Conservation (phyloP, 1,139 yeast species). For the Pneumocystis canis region DNA sequence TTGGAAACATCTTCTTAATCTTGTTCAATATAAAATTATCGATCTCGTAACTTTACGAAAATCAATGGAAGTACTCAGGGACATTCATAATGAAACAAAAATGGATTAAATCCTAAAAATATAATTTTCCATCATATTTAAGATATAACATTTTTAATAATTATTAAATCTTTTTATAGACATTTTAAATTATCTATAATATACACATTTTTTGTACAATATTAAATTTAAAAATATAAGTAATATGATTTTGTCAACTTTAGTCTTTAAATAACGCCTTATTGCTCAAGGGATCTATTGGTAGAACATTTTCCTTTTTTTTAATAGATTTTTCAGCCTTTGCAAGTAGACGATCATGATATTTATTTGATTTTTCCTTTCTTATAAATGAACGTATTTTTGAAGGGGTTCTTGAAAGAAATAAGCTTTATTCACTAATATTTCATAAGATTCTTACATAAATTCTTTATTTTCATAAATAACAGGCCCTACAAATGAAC, state of each 20-base stretch:
- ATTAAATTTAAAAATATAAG: too few species aligned
- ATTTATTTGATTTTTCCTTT: background rate
- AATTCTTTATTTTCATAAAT: slow-evolving; percentile 93
- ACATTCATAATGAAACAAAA: background rate
- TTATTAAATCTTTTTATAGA: background rate
- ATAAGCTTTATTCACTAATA: background rate
- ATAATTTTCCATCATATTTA: background rate
- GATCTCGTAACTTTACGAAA: slow-evolving; percentile 10
- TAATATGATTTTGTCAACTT: background rate
- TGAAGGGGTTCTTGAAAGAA: background rate
- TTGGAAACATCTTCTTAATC: slow-evolving; percentile 15
- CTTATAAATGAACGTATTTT: background rate
- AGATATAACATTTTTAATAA: background rate
- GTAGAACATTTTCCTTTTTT: background rate
- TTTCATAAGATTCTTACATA: slow-evolving; percentile 27
- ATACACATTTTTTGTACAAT: too few species aligned
- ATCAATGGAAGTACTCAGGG: background rate
- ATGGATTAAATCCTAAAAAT: background rate
- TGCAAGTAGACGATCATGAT: background rate
- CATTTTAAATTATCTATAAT: background rate
- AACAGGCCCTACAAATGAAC: slow-evolving; percentile 96
- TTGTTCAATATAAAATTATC: slow-evolving; percentile 12
- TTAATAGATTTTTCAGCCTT: background rate
- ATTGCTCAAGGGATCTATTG: background rate
- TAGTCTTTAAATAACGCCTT: background rate